Conservation (phyloP, 495 filamentous ascomycete genomes). For the Viridothelium virens region DNA sequence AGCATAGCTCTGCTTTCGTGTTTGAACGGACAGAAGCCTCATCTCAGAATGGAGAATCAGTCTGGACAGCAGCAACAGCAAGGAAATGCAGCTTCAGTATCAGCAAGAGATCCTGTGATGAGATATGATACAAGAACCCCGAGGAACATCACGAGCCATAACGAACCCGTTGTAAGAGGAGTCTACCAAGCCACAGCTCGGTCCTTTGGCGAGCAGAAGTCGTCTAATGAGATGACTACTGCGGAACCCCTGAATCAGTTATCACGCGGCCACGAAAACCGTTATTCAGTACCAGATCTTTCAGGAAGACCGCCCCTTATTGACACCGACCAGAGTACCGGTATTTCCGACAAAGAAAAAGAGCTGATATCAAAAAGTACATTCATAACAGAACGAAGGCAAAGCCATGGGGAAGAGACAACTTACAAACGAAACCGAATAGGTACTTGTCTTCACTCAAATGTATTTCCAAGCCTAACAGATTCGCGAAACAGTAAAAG, state of each 20-base stretch:
- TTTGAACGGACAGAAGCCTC: not conserved
- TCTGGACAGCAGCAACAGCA: not conserved
- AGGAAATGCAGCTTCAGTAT: not conserved
- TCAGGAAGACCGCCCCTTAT: too few species aligned
- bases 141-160: too few species aligned
- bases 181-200: too few species aligned
- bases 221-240: too few species aligned
- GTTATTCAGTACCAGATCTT: too few species aligned
- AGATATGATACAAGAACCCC: not conserved
- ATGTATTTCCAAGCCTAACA: not conserved
- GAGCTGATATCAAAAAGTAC: not conserved
- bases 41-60: not conserved
- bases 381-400: not conserved
- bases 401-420: not conserved
- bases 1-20: not conserved
- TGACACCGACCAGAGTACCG: too few species aligned
- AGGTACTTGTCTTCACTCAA: not conserved
- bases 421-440: not conserved
- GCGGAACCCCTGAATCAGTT: too few species aligned
- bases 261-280: too few species aligned
- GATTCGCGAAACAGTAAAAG: not conserved
- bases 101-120: not conserved
- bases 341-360: too few species aligned
- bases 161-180: too few species aligned
- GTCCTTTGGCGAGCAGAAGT: too few species aligned